Conservation (phyloP, 768 basidiomycete species). For the Amylocystis lapponica region DNA sequence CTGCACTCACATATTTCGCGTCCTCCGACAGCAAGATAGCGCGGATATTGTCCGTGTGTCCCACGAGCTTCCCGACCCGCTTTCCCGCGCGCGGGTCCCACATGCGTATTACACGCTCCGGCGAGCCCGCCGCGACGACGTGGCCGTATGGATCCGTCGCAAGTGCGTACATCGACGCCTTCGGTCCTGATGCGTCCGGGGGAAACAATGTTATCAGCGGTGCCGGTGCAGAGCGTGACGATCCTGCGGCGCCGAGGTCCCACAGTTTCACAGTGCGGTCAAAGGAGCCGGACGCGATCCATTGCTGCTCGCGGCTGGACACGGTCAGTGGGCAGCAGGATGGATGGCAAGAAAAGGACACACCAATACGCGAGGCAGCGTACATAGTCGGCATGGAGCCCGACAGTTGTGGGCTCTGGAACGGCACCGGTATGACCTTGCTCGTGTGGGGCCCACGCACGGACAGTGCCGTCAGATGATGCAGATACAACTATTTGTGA, state of each 20-base stretch:
- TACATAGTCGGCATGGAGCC: slow-evolving; percentile 81
- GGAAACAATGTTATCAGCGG: slow-evolving; percentile 64
- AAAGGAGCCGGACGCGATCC: slow-evolving; percentile 92
- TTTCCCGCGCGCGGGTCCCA: slow-evolving; percentile 93
- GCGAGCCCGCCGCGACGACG: slow-evolving; percentile 83
- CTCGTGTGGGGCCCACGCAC: slow-evolving; percentile 88
- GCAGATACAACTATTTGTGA: slow-evolving; percentile 68
- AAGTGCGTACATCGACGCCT: slow-evolving; percentile 73
- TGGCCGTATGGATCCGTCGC: slow-evolving; percentile 76
- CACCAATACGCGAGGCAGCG: slow-evolving; percentile 74
- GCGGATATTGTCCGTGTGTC: slow-evolving; percentile 96
- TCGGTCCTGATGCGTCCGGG: slow-evolving; percentile 58
- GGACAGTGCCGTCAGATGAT: slow-evolving; percentile 92
- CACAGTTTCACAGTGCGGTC: slow-evolving; percentile 93
- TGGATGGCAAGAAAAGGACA: slow-evolving; percentile 12
- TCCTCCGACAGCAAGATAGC: slow-evolving; percentile 87
- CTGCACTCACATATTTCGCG: slow-evolving; percentile 70
- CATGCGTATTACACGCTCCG: slow-evolving; percentile 82
- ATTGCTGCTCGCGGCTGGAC: slow-evolving; percentile 67
- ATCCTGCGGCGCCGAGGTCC: slow-evolving; percentile 58
- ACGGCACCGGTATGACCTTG: slow-evolving; percentile 29
- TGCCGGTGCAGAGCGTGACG: slow-evolving; percentile 24
- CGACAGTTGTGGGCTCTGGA: slow-evolving; percentile 58
- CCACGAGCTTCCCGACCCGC: slow-evolving; percentile 80
- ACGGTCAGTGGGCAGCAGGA: slow-evolving; percentile 8